phyloP scores from a whole-genome alignment of 371 early-diverging fungal genomes.

The Lichtheimia ramosa region DNA sequence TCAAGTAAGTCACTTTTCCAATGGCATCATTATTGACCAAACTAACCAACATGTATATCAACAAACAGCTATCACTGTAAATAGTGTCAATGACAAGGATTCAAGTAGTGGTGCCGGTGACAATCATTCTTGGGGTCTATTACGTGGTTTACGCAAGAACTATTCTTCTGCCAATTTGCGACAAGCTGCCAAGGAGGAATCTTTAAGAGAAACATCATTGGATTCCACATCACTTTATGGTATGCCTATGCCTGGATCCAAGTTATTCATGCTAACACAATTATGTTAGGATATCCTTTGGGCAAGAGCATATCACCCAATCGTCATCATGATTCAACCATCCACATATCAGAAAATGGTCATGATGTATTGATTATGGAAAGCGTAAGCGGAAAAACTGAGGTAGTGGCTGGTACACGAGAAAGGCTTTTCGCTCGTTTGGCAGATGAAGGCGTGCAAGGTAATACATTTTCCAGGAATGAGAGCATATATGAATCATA shows the following conservation, averaged over 20 bases:
- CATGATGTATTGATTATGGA: constrained; percentile 42
- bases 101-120: background rate
- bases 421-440: constrained; percentile 63
- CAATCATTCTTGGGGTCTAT: constrained; percentile 10
- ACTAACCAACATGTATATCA: background rate
- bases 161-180: constrained; percentile 12
- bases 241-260: too few species aligned
- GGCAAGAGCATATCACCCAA: background rate
- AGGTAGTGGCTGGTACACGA: constrained; percentile 62
- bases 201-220: background rate
- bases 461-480: constrained; percentile 12
- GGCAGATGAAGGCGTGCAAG: constrained; percentile 66
- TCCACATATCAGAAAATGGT: constrained; percentile 55
- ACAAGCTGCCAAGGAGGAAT: constrained; percentile 2
- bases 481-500: background rate
- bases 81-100: background rate
- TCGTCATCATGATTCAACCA: too few species aligned
- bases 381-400: constrained; percentile 37
- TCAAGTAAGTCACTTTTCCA: background rate
- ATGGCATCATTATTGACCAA: background rate
- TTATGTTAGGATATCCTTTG: constrained; percentile 16
- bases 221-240: too few species aligned
- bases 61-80: background rate
- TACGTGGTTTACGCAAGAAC: constrained; percentile 7
- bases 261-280: background rate